These are phyloP conservation scores for Dovyalis caffra DNA, from an alignment of 345 rosid species.

Conservation along the genomic window DNA sequence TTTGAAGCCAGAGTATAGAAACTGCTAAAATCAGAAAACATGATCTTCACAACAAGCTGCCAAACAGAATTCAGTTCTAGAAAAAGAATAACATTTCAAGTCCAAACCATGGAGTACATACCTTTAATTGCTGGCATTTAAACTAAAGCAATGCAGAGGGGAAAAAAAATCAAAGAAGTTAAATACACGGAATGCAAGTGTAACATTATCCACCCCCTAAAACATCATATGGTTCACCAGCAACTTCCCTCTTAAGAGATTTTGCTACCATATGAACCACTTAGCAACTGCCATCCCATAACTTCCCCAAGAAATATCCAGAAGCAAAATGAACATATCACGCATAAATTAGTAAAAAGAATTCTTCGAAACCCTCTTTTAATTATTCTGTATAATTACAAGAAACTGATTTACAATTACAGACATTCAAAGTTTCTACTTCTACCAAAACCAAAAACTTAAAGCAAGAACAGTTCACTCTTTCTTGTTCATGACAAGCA, in stretches of 20 bases:
- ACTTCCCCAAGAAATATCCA: no score
- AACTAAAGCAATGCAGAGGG: neutral
- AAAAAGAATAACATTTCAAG: neutral
- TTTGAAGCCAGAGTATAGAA: neutral
- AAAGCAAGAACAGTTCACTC: neutral
- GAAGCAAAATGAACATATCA: no score
- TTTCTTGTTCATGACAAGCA: conserved; percentile 53
- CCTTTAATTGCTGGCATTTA: neutral
- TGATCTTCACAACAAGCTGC: neutral
- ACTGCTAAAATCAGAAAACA: neutral
- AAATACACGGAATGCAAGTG: neutral
- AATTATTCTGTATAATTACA: neutral
- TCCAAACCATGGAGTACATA: neutral
- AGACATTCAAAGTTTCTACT: neutral
- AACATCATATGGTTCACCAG: neutral
- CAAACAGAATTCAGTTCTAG: neutral
- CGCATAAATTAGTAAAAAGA: no score
- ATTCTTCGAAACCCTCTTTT: neutral
- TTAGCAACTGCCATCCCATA: neutral
- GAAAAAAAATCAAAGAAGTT: neutral
- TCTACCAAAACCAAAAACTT: neutral
- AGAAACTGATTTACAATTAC: neutral
- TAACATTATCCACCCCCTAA: neutral
- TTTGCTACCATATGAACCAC: neutral
- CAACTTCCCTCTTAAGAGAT: neutral